phyloP scores from a whole-genome alignment of 176 grass and related monocot genomes.

The Ensete ventricosum region DNA sequence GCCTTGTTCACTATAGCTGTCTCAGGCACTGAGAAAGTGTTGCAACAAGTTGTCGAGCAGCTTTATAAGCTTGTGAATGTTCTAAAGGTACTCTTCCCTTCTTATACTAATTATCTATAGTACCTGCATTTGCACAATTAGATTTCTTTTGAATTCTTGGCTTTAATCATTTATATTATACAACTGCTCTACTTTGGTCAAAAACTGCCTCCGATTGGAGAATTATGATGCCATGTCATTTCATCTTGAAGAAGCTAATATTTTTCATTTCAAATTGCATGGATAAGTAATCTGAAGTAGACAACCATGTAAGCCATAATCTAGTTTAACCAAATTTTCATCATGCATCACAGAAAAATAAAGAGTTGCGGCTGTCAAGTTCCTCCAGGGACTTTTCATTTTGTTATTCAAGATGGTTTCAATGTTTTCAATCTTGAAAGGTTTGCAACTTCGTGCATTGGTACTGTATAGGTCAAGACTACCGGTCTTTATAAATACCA shows the following conservation, averaged over 20 bases:
- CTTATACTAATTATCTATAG: not conserved
- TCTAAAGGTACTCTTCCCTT: slow-evolving; percentile 33
- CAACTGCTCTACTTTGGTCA: not conserved
- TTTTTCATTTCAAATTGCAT: not conserved
- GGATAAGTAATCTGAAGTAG: not conserved
- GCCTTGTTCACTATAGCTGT: slow-evolving; percentile 95
- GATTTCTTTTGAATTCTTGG: not conserved
- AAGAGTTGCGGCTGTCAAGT: too few relatives aligned
- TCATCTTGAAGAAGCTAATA: not conserved
- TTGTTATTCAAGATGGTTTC: too few relatives aligned
- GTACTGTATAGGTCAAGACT: too few relatives aligned
- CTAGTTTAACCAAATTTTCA: too few relatives aligned
- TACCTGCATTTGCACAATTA: not conserved
- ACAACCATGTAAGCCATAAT: too few relatives aligned
- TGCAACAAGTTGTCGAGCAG: slow-evolving; percentile 89
- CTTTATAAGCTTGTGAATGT: slow-evolving; percentile 89
- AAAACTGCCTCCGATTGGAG: too few relatives aligned
- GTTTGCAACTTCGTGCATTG: too few relatives aligned
- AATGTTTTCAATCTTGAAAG: too few relatives aligned
- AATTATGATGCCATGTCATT: not conserved
- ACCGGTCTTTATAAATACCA: too few relatives aligned
- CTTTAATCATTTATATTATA: not conserved
- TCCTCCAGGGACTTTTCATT: too few relatives aligned
- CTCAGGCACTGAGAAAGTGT: slow-evolving; percentile 60
- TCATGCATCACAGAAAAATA: too few relatives aligned